phyloP scores from a whole-genome alignment of 768 basidiomycete genomes.

The Suillus americanus region DNA sequence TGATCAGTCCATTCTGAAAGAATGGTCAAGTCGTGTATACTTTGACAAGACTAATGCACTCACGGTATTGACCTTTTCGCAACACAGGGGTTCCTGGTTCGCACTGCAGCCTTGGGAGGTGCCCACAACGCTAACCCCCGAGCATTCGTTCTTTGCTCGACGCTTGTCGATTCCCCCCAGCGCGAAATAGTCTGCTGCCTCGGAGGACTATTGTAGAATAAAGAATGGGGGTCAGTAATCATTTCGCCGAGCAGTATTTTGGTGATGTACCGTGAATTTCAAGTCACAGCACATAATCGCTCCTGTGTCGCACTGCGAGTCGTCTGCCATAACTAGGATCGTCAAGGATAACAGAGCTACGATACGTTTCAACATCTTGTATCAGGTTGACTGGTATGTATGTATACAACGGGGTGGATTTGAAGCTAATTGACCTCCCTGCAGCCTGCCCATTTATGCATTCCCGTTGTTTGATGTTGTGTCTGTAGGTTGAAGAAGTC shows the following conservation, averaged over 20 bases:
- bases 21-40: neutral
- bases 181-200: neutral
- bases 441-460: neutral
- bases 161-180: conserved; percentile 10
- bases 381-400: neutral
- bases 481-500: neutral
- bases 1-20: conserved; percentile 16
- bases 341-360: conserved; percentile 4
- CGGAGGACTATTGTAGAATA: neutral
- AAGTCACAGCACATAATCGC: conserved; percentile 13
- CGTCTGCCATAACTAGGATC: conserved; percentile 1
- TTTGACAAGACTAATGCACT: conserved; percentile 11
- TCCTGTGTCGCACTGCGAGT: conserved; percentile 13
- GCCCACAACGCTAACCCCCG: conserved; percentile 9
- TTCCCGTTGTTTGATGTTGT: neutral
- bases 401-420: neutral
- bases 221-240: neutral
- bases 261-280: conserved; percentile 3
- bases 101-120: conserved; percentile 15
- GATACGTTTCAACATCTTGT: conserved; percentile 1
- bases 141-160: conserved; percentile 6
- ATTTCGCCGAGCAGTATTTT: neutral
- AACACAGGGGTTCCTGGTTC: conserved; percentile 36
- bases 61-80: conserved; percentile 37
- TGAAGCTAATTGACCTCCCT: neutral